Base-by-base conservation (phyloP, 2,329 filamentous ascomycete genomes). In the Lachnellula subtilissima region DNA sequence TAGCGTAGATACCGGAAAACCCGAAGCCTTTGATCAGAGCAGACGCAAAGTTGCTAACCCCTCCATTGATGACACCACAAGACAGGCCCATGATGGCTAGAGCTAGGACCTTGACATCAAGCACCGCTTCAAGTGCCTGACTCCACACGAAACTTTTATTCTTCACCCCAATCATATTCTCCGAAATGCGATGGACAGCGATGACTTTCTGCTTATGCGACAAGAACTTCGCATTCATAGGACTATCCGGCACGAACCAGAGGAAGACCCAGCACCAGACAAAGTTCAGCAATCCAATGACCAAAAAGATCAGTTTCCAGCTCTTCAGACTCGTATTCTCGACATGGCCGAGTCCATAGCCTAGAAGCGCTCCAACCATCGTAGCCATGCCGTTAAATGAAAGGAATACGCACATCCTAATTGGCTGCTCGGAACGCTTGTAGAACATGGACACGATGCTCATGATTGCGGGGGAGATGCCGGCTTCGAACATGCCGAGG, bases 1-100 rank as follows among this genome's bases (percentile, higher is more conserved):
- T 88, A 0, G 84, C 79, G 36, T 85, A 75, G 0, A 86, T 76
- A 0, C 79, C 75, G 42, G 74, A 76, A 72, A 79, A 88, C 55
- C 85, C 85, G 65, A 89, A 88, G 0, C 85, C 88, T 1, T 79
- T 83, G 0, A 89, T 85, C 57, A 89, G 87, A 1, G 88, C 72
- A 0, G 85, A 84, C 0, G 85, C 84, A 64, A 88, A 89, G 1
- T 85, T 85, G 15, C 78, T 81, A 8, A 88, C 82, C 3, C 85
- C 85, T 5, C 85, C 86, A 63, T 88, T 89, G 56, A 88, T 79
- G 0, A 47, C 53, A 7, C 40, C 19, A 12, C 83, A 83, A 1
- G 82, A 79, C 0, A 80, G 81, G 82, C 87, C 87, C 75, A 86
- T 87, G 22, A 87, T 63, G 8, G 78, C 77, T 2, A 88, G 71